phyloP scores from a whole-genome alignment of 495 filamentous ascomycete genomes.

The Tuber calosporum region DNA sequence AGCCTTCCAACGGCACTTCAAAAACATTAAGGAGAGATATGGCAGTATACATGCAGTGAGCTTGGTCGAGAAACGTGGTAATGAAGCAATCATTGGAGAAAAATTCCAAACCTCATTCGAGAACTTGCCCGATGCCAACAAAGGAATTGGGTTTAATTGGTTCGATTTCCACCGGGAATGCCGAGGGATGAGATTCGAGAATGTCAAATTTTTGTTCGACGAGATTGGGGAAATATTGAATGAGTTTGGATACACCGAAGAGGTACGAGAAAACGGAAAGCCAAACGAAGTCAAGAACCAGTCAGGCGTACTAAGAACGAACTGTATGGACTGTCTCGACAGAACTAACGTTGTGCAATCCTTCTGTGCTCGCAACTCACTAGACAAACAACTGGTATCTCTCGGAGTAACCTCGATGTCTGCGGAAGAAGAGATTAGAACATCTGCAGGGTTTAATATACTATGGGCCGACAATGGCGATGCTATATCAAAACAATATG shows the following conservation, averaged over 20 bases:
- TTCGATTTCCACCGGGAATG: conserved; percentile 91
- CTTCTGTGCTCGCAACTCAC: conserved; percentile 66
- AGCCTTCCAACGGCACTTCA: conserved; percentile 75
- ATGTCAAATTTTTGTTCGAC: conserved; percentile 70
- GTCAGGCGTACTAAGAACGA: conserved; percentile 71
- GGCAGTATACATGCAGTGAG: conserved; percentile 71
- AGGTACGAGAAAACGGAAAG: conserved; percentile 48
- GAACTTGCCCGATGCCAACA: conserved; percentile 50
- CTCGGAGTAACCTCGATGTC: conserved; percentile 64
- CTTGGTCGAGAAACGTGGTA: conserved; percentile 76
- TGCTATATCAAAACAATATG: conserved; percentile 66
- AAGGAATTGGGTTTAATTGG: conserved; percentile 70
- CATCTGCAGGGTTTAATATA: conserved; percentile 81
- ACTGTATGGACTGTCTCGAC: conserved; percentile 97
- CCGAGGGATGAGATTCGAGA: conserved; percentile 94
- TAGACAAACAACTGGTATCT: conserved; percentile 67
- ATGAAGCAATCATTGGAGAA: conserved; percentile 68
- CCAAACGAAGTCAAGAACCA: conserved; percentile 46
- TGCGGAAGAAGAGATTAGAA: conserved; percentile 50
- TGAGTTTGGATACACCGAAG: conserved; percentile 57
- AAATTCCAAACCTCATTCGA: conserved; percentile 61
- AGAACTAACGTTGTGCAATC: conserved; percentile 90
- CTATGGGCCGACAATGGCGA: conserved; percentile 94
- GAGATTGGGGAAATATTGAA: conserved; percentile 58
- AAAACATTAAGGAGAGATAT: conserved; percentile 57